Evolutionary conservation across 2,329 filamentous ascomycete species (phyloP), one percentile per base, ranked within the genome.

Genomic region (Fusarium sp.): DNA sequence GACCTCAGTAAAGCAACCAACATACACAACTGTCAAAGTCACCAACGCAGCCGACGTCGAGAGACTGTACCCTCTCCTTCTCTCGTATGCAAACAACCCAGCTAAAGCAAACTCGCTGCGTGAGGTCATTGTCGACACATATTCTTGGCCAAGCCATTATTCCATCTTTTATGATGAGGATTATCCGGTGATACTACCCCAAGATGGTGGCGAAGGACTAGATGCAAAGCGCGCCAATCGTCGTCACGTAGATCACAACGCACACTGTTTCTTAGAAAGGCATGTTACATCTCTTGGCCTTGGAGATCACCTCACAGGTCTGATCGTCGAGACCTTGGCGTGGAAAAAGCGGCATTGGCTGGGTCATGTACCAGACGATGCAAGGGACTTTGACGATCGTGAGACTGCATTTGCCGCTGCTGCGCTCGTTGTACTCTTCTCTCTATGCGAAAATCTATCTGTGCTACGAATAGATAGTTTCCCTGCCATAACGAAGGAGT

Each of bases 141-240:
- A 15, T 1, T 12, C 30, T 30, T 55, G 36, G 56, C 28, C 23
- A 12, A 28, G 6, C 20, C 20, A 23, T 12, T 28, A 43, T 32
- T 38, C 58, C 20, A 24, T 42, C 21, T 20, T 43, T 32, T 21
- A 32, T 4, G 30, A 47, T 8, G 42, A 23, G 15, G 20, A 38
- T 28, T 36, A 48, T 56, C 36, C 26, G 15, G 10, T 12, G 7
- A 10, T 44, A 7, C 48, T 44, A 8, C 48, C 23, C 42, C 26
- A 17, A 34, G 43, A 40, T 9, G 23, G 56, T 56, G 58, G 56
- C 56, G 24, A 62, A 26, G n/a, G 21, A 17, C 32, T 19, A 34
- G 7, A 24, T 10, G 3, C 19, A 56, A 62, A 62, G 56, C 36
- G 36, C 36, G 14, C 58, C 58, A 62, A 62, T 62, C n/a, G 21